phyloP scores from a whole-genome alignment of 352 stramenopile species.

The Pythium utonaiense region DNA sequence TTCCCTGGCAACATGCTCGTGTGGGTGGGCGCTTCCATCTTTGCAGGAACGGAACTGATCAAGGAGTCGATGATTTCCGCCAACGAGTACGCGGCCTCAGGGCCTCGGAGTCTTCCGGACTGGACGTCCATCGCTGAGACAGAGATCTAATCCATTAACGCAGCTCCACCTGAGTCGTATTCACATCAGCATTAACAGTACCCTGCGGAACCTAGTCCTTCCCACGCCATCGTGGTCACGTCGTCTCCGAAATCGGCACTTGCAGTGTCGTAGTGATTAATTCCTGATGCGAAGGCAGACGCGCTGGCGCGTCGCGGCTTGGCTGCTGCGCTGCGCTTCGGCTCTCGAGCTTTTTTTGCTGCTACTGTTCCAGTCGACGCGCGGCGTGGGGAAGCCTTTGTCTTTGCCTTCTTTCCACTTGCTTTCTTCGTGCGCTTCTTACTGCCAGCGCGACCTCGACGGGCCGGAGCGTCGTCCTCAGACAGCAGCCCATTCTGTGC shows the following conservation, averaged over 20 bases:
- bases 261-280: conserved; percentile 60
- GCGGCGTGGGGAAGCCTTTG: conserved; percentile 10
- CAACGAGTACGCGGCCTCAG: conserved; percentile 42
- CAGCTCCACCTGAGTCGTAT: not conserved
- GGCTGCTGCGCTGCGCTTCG: conserved; percentile 11
- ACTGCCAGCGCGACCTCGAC: not conserved
- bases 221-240: conserved; percentile 67
- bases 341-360: conserved; percentile 3
- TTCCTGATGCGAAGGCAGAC: conserved; percentile 18
- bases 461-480: not conserved
- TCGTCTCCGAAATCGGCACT: conserved; percentile 46
- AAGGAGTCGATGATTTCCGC: conserved; percentile 40
- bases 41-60: conserved; percentile 55
- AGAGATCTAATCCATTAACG: conserved; percentile 9
- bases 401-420: conserved; percentile 13
- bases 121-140: conserved; percentile 65
- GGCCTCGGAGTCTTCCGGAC: conserved; percentile 36
- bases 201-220: conserved; percentile 58
- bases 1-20: conserved; percentile 74
- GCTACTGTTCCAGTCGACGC: conserved; percentile 10
- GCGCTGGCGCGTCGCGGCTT: conserved; percentile 35
- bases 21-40: conserved; percentile 80
- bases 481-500: not conserved
- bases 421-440: conserved; percentile 10
- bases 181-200: conserved; percentile 49